A percentile compares a stretch with the other conserved stretches of the same genome.
Evolutionary conservation across 108 stramenopile genomes (phyloP).

Genomic region (Schizochytrium sp.): DNA sequence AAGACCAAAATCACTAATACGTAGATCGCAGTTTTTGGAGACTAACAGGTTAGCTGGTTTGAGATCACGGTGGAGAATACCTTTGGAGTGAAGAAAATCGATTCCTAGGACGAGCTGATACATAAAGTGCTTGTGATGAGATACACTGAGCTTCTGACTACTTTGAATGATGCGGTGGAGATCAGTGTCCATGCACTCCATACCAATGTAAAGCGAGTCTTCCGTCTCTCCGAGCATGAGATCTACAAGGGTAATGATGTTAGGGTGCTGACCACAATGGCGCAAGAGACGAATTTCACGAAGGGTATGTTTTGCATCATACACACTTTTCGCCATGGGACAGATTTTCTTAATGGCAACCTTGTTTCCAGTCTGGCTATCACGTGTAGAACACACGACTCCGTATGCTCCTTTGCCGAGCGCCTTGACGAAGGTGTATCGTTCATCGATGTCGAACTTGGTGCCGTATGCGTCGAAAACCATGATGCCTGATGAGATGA

Average conservation of each 20-base stretch:
- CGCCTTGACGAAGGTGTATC: slow-evolving; percentile 72
- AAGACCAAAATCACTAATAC: slow-evolving; percentile 83
- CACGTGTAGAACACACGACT: slow-evolving; percentile 70
- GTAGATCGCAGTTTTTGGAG: slow-evolving; percentile 76
- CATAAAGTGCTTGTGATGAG: slow-evolving; percentile 79
- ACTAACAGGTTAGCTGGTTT: slow-evolving; percentile 83
- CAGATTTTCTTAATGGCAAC: slow-evolving; percentile 81
- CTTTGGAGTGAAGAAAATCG: slow-evolving; percentile 77
- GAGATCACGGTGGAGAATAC: slow-evolving; percentile 82
- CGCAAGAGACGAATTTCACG: slow-evolving; percentile 81
- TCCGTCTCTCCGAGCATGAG: slow-evolving; percentile 21
- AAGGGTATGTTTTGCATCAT: slow-evolving; percentile 80
- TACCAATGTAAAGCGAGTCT: slow-evolving; percentile 81
- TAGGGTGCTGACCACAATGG: slow-evolving; percentile 76
- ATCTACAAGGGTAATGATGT: slow-evolving; percentile 77
- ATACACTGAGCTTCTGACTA: slow-evolving; percentile 74
- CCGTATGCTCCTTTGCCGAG: slow-evolving; percentile 80
- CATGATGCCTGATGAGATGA: neutral
- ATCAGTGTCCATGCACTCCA: slow-evolving; percentile 82
- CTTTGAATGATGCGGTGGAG: slow-evolving; percentile 76
- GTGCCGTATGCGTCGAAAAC: slow-evolving; percentile 47
- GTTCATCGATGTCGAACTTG: slow-evolving; percentile 15
- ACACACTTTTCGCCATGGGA: slow-evolving; percentile 74
- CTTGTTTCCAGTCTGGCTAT: slow-evolving; percentile 56
- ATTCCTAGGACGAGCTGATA: slow-evolving; percentile 78